These are phyloP conservation scores for Holtermanniella nyarrowii DNA, from an alignment of 768 basidiomycete genomes.

Conservation along the genomic window DNA sequence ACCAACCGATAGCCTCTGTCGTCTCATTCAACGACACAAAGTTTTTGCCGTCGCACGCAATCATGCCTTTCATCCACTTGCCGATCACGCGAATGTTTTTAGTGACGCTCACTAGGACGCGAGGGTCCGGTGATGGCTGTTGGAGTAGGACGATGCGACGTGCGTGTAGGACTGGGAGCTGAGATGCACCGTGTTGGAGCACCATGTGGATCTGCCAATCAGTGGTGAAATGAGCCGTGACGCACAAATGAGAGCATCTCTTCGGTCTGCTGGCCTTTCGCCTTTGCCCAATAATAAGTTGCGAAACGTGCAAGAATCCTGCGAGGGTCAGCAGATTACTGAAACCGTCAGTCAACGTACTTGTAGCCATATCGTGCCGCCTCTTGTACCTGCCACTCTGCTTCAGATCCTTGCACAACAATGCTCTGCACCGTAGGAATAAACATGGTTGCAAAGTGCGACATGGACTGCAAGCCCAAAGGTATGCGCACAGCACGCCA, in stretches of 20 bases:
- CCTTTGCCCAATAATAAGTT: slow-evolving; percentile 28
- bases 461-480: neutral
- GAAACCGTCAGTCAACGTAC: neutral
- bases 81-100: slow-evolving; percentile 38
- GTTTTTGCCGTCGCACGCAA: slow-evolving; percentile 32
- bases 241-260: slow-evolving; percentile 18
- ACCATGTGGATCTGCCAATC: slow-evolving; percentile 9
- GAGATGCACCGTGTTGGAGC: slow-evolving; percentile 24
- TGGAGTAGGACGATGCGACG: slow-evolving; percentile 20
- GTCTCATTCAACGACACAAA: slow-evolving; percentile 29
- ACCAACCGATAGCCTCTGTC: slow-evolving; percentile 35
- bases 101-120: slow-evolving; percentile 17
- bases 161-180: slow-evolving; percentile 23
- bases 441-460: neutral
- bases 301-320: slow-evolving; percentile 33
- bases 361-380: neutral
- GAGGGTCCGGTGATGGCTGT: neutral
- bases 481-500: slow-evolving; percentile 24
- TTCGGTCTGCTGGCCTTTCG: slow-evolving; percentile 23
- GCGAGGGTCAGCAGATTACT: neutral
- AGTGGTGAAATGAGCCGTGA: neutral
- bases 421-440: neutral
- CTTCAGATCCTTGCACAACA: neutral
- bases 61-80: slow-evolving; percentile 36
- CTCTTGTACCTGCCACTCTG: neutral